Evolutionary conservation across 2,329 filamentous ascomycete species (phyloP).

Genomic region (Daldinia sp.): DNA sequence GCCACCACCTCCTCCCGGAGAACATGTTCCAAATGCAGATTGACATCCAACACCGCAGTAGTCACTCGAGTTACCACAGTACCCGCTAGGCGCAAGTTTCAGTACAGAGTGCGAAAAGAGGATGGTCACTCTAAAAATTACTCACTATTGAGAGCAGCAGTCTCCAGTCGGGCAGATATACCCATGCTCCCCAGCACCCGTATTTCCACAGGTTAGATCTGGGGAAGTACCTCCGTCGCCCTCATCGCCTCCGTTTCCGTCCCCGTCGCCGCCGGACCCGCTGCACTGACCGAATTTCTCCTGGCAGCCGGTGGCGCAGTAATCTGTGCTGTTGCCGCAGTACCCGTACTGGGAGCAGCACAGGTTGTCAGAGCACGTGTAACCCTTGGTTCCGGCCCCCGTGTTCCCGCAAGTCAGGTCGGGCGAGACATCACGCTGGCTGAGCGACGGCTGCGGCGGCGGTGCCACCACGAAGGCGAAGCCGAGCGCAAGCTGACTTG

Average conservation of each 20-base stretch:
- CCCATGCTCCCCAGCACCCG: conserved; percentile 44
- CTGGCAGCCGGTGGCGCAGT: conserved; percentile 38
- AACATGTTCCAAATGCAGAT: conserved; percentile 42
- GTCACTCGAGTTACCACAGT: conserved; percentile 44
- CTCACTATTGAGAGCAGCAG: conserved; percentile 47
- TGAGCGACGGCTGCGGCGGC: conserved; percentile 32
- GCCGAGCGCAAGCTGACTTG: conserved; percentile 37
- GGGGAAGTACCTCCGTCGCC: conserved; percentile 39
- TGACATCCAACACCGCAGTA: conserved; percentile 48
- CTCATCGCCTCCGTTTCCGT: conserved; percentile 29
- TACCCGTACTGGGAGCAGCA: conserved; percentile 46
- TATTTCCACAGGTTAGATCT: conserved; percentile 45
- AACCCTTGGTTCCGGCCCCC: conserved; percentile 43
- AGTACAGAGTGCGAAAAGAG: conserved; percentile 6
- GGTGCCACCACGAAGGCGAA: conserved; percentile 41
- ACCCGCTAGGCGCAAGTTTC: conserved; percentile 39
- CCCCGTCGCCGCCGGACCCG: conserved; percentile 37
- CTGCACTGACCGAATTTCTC: conserved; percentile 32
- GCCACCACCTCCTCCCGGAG: conserved; percentile 16
- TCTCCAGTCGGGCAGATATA: conserved; percentile 44
- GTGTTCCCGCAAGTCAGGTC: conserved; percentile 45
- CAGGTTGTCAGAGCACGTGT: conserved; percentile 42
- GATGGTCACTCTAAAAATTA: not conserved
- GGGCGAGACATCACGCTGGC: conserved; percentile 38
- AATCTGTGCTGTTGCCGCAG: conserved; percentile 37